phyloP scores from a whole-genome alignment of 768 basidiomycete species.

The Naganishia friedmannii region DNA sequence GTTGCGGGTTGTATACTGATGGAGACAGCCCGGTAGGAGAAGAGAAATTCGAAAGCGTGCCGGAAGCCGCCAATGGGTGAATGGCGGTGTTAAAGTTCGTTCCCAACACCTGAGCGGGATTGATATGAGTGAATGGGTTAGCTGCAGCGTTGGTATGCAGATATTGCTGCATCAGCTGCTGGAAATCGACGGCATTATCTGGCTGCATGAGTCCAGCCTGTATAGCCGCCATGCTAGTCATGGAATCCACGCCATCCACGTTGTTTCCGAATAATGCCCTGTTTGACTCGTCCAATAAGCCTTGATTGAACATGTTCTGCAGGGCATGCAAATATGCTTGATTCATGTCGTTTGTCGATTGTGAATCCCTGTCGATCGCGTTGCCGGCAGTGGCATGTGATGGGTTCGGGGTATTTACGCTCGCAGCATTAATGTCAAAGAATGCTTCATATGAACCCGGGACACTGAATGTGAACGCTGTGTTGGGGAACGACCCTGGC shows the following conservation, averaged over 20 bases:
- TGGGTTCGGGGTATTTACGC: conserved; percentile 37
- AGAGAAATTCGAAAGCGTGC: conserved; percentile 19
- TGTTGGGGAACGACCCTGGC: conserved; percentile 43
- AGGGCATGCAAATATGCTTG: not conserved
- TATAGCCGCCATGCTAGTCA: conserved; percentile 16
- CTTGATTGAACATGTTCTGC: conserved; percentile 26
- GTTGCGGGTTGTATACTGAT: not conserved
- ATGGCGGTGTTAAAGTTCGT: conserved; percentile 55
- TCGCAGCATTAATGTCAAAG: conserved; percentile 50
- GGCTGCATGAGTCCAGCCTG: conserved; percentile 37
- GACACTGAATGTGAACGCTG: conserved; percentile 51
- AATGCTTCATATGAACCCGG: conserved; percentile 49
- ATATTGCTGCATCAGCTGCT: conserved; percentile 52
- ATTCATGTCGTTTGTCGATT: conserved; percentile 1
- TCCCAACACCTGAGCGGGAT: conserved; percentile 79
- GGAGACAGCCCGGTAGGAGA: conserved; percentile 26
- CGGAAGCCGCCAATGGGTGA: conserved; percentile 48
- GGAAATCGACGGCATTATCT: conserved; percentile 44
- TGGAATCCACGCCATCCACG: not conserved
- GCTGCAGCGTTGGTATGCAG: conserved; percentile 48
- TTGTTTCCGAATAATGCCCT: not conserved
- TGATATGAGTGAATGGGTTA: conserved; percentile 58
- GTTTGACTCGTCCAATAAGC: conserved; percentile 28
- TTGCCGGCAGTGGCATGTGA: not conserved
- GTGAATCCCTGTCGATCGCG: not conserved